A percentile compares a stretch with the other conserved stretches of the same genome.
Evolutionary conservation across 1,284 basidiomycete genomes (phyloP).

Genomic region (Melampsora occidentalis): DNA sequence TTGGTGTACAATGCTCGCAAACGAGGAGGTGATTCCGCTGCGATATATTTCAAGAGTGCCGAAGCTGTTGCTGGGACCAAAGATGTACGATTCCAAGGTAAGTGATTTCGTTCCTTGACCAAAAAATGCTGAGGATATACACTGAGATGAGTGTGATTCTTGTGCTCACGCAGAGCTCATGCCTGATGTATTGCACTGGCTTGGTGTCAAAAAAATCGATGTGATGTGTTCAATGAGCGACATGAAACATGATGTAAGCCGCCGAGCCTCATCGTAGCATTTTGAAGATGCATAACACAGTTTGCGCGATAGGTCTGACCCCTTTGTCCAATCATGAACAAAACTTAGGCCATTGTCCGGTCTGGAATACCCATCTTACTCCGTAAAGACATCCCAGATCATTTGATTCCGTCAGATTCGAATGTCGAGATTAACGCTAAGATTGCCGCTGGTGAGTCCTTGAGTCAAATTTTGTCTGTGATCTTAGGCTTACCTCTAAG

Average conservation of each 20-base stretch:
- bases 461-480: too few species aligned
- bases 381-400: constrained; percentile 78
- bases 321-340: too few species aligned
- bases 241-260: constrained; percentile 59
- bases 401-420: constrained; percentile 51
- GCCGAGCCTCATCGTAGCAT: constrained; percentile 47
- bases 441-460: background rate
- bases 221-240: constrained; percentile 90
- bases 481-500: too few species aligned
- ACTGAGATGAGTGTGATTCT: background rate
- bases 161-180: constrained; percentile 63
- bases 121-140: too few species aligned
- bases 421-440: background rate
- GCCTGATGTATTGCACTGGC: constrained; percentile 91
- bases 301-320: too few species aligned
- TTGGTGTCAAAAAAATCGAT: constrained; percentile 61
- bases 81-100: constrained; percentile 82
- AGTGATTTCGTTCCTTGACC: background rate
- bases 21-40: constrained; percentile 83
- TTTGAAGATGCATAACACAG: too few species aligned
- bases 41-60: constrained; percentile 90
- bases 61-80: constrained; percentile 91
- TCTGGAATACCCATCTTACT: constrained; percentile 78
- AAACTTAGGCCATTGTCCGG: constrained; percentile 62
- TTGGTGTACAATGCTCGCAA: constrained; percentile 94